Conservation (phyloP, 495 filamentous ascomycete genomes). For the Neurospora sublineolata region DNA sequence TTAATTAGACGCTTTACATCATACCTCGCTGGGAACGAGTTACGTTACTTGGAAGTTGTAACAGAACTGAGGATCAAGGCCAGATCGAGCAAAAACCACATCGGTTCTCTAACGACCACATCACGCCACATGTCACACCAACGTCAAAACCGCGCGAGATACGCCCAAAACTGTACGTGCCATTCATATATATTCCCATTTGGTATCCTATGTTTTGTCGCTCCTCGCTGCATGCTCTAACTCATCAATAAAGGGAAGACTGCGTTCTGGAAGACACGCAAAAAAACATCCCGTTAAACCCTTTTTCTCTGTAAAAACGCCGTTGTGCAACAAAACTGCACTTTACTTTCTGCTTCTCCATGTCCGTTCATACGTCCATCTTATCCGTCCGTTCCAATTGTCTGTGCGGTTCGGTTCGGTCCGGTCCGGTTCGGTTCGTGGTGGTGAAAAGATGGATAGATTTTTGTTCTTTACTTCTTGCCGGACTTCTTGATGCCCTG, state of each 20-base stretch:
- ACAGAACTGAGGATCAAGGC: neutral
- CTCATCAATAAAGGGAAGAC: neutral
- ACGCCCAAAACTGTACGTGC: neutral
- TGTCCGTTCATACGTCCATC: neutral
- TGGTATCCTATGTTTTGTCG: neutral
- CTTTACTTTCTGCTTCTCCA: neutral
- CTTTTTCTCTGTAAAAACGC: neutral
- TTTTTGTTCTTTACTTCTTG: slow-evolving; percentile 53
- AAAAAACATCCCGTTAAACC: neutral
- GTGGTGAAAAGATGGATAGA: neutral
- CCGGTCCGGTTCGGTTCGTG: neutral
- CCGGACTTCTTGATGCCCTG: slow-evolving; percentile 88
- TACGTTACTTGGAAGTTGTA: neutral
- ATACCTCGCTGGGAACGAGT: neutral
- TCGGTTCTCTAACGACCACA: neutral
- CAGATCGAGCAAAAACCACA: neutral
- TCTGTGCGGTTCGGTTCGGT: neutral
- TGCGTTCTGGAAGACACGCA: neutral
- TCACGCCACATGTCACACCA: neutral
- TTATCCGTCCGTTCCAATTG: neutral
- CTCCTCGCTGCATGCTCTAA: neutral
- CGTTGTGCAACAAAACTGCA: neutral
- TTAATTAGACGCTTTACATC: neutral
- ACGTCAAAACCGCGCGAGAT: neutral
- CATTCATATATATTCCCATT: neutral